phyloP scores from a whole-genome alignment of 2,329 filamentous ascomycete genomes.

The Fusarium musae region DNA sequence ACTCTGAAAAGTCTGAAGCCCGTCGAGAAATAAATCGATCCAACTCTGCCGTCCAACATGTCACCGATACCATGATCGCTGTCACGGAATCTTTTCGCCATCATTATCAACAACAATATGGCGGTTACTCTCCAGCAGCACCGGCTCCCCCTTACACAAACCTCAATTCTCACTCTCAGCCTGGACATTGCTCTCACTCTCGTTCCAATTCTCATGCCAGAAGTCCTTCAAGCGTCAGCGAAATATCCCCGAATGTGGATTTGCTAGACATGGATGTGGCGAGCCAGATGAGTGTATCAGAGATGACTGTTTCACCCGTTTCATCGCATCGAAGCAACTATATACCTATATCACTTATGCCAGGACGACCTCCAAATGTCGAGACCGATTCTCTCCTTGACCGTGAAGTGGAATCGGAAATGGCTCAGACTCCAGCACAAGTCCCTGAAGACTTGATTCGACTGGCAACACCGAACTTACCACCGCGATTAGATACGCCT shows the following conservation, averaged over 20 bases:
- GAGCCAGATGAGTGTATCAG: conserved; percentile 36
- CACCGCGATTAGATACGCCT: conserved; percentile 41
- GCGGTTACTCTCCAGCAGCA: conserved; percentile 25
- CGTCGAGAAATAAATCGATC: conserved; percentile 26
- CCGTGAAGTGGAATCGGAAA: conserved; percentile 20
- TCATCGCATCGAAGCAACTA: conserved; percentile 22
- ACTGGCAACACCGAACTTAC: conserved; percentile 41
- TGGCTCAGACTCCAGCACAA: conserved; percentile 9
- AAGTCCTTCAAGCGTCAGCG: conserved; percentile 37
- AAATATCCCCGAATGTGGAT: conserved; percentile 31
- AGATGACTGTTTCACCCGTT: conserved; percentile 30
- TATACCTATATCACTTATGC: conserved; percentile 12
- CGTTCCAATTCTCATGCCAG: conserved; percentile 22
- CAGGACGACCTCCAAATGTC: conserved; percentile 4
- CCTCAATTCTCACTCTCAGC: neutral
- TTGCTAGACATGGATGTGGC: conserved; percentile 30
- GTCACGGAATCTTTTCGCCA: conserved; percentile 43
- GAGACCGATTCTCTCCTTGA: conserved; percentile 39
- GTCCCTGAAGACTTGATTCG: conserved; percentile 39
- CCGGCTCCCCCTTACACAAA: conserved; percentile 39
- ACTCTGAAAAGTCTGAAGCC: conserved; percentile 40
- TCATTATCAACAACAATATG: conserved; percentile 35
- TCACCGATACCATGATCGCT: conserved; percentile 41
- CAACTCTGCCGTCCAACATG: conserved; percentile 35
- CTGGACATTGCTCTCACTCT: neutral